A percentile compares a stretch with the other conserved stretches of the same genome.
phyloP scores from a whole-genome alignment of 78 protist genomes.

The Guillardia theta region DNA sequence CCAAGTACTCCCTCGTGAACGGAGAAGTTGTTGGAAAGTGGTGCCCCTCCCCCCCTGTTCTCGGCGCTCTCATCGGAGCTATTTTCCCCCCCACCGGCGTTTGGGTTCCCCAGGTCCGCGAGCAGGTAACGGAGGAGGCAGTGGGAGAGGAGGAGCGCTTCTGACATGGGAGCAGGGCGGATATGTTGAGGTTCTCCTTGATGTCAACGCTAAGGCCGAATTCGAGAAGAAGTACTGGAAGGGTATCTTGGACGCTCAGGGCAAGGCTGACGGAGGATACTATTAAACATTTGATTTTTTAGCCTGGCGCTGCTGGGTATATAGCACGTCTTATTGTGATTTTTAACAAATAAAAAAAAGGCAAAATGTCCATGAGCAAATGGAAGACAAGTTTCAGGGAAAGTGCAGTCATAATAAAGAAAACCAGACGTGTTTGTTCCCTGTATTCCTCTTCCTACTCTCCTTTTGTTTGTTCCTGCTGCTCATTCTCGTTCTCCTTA shows the following conservation, averaged over 20 bases:
- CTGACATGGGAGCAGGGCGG: conserved; percentile 5
- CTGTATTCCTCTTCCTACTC: no score
- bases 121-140: no score
- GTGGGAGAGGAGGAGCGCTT: no score
- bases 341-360: no score
- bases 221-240: conserved; percentile 44
- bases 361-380: no score
- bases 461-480: no score
- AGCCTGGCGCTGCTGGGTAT: no score
- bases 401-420: no score
- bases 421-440: no score
- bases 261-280: conserved; percentile 58
- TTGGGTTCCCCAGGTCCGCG: conserved; percentile 18
- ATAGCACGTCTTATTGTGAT: no score
- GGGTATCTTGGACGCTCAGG: conserved; percentile 54
- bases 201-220: conserved; percentile 36
- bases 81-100: conserved; percentile 11
- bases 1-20: not conserved
- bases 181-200: conserved; percentile 8
- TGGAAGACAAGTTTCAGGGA: no score
- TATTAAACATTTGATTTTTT: not conserved
- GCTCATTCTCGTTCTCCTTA: no score
- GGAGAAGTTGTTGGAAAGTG: conserved; percentile 33
- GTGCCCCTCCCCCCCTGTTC: conserved; percentile 23
- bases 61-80: conserved; percentile 31